Evolutionary conservation across 2,329 filamentous ascomycete species (phyloP), one percentile per base, ranked within the genome.

Genomic region (Ceratocystis variospora): DNA sequence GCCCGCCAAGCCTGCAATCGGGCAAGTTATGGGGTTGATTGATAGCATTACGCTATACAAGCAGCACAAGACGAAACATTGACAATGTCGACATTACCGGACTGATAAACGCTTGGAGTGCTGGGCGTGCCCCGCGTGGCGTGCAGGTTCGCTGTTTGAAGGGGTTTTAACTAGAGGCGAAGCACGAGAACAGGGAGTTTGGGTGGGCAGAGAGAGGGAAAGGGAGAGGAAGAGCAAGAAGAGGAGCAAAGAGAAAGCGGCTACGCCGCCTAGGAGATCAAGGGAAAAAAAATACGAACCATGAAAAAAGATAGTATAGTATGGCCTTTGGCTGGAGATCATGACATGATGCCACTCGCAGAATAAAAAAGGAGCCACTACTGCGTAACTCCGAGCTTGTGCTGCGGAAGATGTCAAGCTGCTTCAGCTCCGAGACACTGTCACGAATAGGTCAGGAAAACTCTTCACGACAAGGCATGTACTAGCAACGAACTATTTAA

Each of bases 71-170:
- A 59, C 28, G 55, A 59, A 59, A 59, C 55, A 59, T 25, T 31
- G 33, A 19, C 28, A 59, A 37, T 59, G 55, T 59, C 55, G 55
- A 59, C 55, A 37, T 59, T 59, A 37, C 55, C 55, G 55, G 55
- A 59, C 25, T 59, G 25, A 10, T 28, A 59, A 31, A 37, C 55
- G 55, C 55, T 37, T 25, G 55, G 55, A 25, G 55, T 25, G 55
- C 55, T 37, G 28, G 17, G 28, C 17, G 55, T 59, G 25, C 55
- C 25, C 55, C 17, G 55, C 55, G 28, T 33, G 55, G 28, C 15
- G 55, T 25, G 28, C 55, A 59, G 31, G 28, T 19, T 59, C 28
- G 19, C 33, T 59, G 55, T 59, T 25, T 25, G n/a, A 37, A 25
- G n/a, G 28, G 55, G 48, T 17, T 53, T 53, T 22, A n/a, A 3